These are phyloP conservation scores for Plantago lanceolata DNA, from an alignment of 305 asterid species.

Conservation along the genomic window DNA sequence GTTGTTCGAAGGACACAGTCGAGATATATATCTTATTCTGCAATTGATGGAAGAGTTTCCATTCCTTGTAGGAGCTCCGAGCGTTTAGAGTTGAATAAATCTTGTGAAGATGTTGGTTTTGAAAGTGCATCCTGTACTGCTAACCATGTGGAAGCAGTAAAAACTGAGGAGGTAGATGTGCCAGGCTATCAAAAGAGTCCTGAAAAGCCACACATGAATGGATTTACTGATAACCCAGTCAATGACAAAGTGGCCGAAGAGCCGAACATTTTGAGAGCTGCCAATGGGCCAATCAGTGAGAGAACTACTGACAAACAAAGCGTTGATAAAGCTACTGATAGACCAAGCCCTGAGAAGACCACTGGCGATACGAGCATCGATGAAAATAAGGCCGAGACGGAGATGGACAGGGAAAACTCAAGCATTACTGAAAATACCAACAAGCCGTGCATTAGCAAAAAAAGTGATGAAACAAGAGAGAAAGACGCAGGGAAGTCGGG, in stretches of 20 bases:
- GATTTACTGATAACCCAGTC: conserved; percentile 4
- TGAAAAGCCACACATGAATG: conserved; percentile 17
- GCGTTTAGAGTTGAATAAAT: conserved; percentile 39
- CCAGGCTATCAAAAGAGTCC: conserved; percentile 14
- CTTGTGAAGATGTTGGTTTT: conserved; percentile 30
- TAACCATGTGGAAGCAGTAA: conserved; percentile 21
- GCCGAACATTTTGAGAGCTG: conserved; percentile 14
- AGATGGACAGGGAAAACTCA: conserved; percentile 5
- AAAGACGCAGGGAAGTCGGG: conserved; percentile 26
- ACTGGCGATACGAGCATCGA: not conserved
- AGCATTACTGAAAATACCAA: conserved; percentile 1
- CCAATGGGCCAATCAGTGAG: conserved; percentile 18
- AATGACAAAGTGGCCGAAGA: conserved; percentile 16
- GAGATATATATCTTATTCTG: conserved; percentile 23
- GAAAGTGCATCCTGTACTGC: conserved; percentile 28
- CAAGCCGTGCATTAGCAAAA: conserved; percentile 25
- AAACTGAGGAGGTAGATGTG: conserved; percentile 15
- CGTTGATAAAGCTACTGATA: conserved; percentile 14
- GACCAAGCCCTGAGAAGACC: not conserved
- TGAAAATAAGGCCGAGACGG: not conserved
- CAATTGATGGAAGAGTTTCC: conserved; percentile 33
- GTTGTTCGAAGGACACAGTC: conserved; percentile 34
- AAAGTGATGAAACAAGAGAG: conserved; percentile 7
- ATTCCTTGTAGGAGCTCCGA: conserved; percentile 30
- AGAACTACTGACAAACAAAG: conserved; percentile 17